Conservation (phyloP, 1,284 basidiomycete species). For the Fomitopsis betulina region DNA sequence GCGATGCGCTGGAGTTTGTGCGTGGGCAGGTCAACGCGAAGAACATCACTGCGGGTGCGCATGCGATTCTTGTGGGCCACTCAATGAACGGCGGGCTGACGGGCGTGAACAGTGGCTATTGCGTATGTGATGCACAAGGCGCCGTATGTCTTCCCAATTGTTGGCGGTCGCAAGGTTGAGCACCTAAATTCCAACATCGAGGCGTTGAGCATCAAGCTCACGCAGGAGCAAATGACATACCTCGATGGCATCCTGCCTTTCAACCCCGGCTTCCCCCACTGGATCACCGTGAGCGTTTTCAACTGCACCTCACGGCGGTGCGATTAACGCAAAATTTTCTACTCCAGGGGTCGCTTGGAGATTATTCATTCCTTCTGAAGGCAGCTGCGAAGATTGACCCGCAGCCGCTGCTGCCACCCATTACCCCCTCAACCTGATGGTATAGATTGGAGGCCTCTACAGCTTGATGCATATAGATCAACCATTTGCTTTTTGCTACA, state of each 20-base stretch:
- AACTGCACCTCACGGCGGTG: not conserved
- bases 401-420: constrained; percentile 3
- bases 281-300: constrained; percentile 30
- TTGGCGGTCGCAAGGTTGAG: constrained; percentile 9
- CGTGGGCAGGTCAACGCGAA: constrained; percentile 36
- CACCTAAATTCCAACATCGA: constrained; percentile 34
- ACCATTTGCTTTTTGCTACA: no score
- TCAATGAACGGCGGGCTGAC: not conserved
- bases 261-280: constrained; percentile 37
- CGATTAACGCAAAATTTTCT: not conserved
- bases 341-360: not conserved
- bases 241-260: constrained; percentile 37
- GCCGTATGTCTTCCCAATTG: constrained; percentile 6
- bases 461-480: no score
- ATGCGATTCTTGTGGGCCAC: no score
- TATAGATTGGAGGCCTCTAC: no score
- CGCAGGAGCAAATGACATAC: constrained; percentile 34
- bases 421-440: not conserved
- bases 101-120: constrained; percentile 32
- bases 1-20: constrained; percentile 38
- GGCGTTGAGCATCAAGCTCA: constrained; percentile 38
- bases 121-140: constrained; percentile 29
- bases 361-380: not conserved
- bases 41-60: constrained; percentile 32
- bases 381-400: not conserved